A percentile compares a stretch with the other conserved stretches of the same genome.
These are phyloP conservation scores for Fusarium sp. DNA, from an alignment of 2,329 filamentous ascomycete species.

Conservation along the genomic window DNA sequence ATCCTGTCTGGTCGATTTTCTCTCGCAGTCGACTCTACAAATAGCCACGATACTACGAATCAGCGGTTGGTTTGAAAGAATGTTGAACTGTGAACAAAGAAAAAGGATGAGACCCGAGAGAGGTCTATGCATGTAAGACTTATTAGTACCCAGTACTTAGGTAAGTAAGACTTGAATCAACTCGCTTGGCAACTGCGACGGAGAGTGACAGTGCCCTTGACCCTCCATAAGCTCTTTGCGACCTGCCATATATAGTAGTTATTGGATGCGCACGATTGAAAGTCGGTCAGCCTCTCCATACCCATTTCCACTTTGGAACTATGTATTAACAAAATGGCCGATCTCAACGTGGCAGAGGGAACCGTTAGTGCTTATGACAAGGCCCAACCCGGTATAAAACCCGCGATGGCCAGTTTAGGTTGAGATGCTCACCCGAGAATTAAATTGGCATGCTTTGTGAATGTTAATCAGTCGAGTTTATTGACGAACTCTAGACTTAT, in stretches of 20 bases:
- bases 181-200: conserved; percentile 13
- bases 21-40: neutral
- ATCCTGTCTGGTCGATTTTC: conserved; percentile 9
- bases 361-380: conserved; percentile 31
- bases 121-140: conserved; percentile 42
- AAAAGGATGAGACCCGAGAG: conserved; percentile 23
- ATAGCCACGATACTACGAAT: neutral
- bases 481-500: neutral
- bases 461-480: too few relatives aligned
- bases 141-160: too few relatives aligned
- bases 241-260: too few relatives aligned
- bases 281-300: neutral
- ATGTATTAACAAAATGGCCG: conserved; percentile 5
- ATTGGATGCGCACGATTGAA: conserved; percentile 2
- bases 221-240: too few relatives aligned
- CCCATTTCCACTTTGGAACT: conserved; percentile 17
- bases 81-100: conserved; percentile 23
- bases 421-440: conserved; percentile 3
- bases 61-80: neutral
- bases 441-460: neutral
- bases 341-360: conserved; percentile 25
- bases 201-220: conserved; percentile 12
- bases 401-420: conserved; percentile 5
- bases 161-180: conserved; percentile 37
- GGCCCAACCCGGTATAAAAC: conserved; percentile 24